A percentile compares a stretch with the other conserved stretches of the same genome.
phyloP scores from a whole-genome alignment of 208 protist species.

The Acanthamoeba sp. region DNA sequence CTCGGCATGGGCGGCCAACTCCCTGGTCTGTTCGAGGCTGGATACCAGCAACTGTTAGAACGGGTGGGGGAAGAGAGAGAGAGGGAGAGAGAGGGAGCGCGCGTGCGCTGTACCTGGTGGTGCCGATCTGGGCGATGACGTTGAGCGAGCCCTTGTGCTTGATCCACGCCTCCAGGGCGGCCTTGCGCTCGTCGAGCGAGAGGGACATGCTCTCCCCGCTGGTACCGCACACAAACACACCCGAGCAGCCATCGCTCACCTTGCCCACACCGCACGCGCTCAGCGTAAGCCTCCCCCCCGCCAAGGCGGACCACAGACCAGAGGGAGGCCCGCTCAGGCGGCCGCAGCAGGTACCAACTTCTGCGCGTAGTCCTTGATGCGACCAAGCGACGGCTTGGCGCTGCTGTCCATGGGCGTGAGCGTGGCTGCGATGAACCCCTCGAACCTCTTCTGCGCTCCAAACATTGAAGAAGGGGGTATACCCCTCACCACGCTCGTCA shows the following conservation, averaged over 20 bases:
- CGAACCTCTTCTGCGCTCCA: not conserved
- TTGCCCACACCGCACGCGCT: not conserved
- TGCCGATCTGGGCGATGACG: constrained; percentile 41
- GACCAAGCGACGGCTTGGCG: not conserved
- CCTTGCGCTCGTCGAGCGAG: constrained; percentile 3
- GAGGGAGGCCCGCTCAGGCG: no score
- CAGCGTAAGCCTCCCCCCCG: not conserved
- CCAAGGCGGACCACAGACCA: no score
- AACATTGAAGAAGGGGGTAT: no score
- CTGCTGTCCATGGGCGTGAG: constrained; percentile 31
- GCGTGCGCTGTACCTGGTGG: not conserved
- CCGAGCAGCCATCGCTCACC: constrained; percentile 10
- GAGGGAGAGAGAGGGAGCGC: not conserved
- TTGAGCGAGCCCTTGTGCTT: constrained; percentile 42
- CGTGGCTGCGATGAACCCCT: constrained; percentile 27
- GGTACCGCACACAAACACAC: constrained; percentile 40
- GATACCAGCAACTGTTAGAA: no score
- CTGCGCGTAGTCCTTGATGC: not conserved
- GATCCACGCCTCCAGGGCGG: not conserved
- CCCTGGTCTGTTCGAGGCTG: constrained; percentile 15
- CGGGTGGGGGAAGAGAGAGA: not conserved
- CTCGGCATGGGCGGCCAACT: constrained; percentile 39
- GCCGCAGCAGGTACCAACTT: not conserved
- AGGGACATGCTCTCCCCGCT: constrained; percentile 66
- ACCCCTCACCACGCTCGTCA: no score